Evolutionary conservation across 164 flowering plant genomes (phyloP).

Genomic region (Aristolochia contorta): DNA sequence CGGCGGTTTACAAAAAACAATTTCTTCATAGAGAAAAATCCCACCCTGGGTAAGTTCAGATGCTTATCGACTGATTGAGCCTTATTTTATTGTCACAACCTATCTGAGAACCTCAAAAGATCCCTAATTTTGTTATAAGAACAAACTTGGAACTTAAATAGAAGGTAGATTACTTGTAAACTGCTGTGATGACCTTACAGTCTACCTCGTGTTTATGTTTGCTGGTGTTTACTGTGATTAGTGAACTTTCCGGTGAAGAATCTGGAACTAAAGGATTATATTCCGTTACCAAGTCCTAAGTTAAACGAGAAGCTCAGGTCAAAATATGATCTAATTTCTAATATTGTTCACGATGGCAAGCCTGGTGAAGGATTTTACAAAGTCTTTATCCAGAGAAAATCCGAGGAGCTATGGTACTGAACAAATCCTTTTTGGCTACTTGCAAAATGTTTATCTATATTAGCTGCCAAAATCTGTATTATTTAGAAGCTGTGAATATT

Average conservation of each 20-base stretch:
- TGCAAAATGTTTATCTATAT: neutral
- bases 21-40: constrained; percentile 92
- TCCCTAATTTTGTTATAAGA: too few species aligned
- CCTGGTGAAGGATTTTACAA: constrained; percentile 91
- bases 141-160: neutral
- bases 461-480: neutral
- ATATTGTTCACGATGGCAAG: constrained; percentile 96
- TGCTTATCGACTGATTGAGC: too few species aligned
- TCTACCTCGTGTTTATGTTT: neutral
- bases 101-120: too few species aligned
- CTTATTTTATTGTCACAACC: too few species aligned
- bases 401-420: constrained; percentile 83
- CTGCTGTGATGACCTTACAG: neutral
- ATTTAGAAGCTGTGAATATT: neutral
- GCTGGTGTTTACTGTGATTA: constrained; percentile 20
- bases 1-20: constrained; percentile 92
- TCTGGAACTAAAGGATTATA: constrained; percentile 90
- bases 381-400: constrained; percentile 94
- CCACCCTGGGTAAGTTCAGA: constrained; percentile 73
- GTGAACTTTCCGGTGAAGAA: constrained; percentile 98
- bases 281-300: constrained; percentile 64
- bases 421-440: neutral
- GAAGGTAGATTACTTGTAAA: neutral
- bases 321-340: constrained; percentile 91
- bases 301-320: constrained; percentile 57